These are phyloP conservation scores for Sextonia rubra DNA, from an alignment of 164 flowering plant species.

Conservation along the genomic window DNA sequence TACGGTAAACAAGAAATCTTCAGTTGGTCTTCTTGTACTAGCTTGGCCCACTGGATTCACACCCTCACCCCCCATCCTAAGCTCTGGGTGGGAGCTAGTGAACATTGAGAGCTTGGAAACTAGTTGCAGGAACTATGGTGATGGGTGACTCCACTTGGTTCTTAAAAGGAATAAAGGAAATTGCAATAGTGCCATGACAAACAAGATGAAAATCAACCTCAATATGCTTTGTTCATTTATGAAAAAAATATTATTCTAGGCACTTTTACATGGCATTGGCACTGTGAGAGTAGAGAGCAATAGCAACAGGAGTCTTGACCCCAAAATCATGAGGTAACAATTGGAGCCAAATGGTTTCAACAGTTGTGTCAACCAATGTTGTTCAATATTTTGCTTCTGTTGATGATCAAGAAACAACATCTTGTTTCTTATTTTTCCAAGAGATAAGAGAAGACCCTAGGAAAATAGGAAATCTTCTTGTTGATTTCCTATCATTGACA, in stretches of 20 bases:
- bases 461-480: neutral
- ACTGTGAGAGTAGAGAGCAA: neutral
- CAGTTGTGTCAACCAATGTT: neutral
- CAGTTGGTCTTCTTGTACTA: too few species aligned
- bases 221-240: constrained; percentile 6
- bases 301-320: neutral
- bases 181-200: neutral
- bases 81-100: too few species aligned
- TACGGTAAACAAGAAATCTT: too few species aligned
- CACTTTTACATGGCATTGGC: neutral
- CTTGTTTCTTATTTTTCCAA: constrained; percentile 4
- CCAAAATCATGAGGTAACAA: neutral
- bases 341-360: neutral
- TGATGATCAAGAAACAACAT: neutral
- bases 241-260: neutral
- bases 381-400: neutral
- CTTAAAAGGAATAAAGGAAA: too few species aligned
- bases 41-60: too few species aligned
- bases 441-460: neutral
- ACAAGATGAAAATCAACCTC: neutral
- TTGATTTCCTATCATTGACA: neutral
- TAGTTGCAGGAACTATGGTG: too few species aligned
- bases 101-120: too few species aligned
- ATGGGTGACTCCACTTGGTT: too few species aligned
- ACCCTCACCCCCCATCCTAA: too few species aligned